Evolutionary conservation across 2,329 filamentous ascomycete genomes (phyloP), one percentile per base, ranked within the genome.

Genomic region (Tolypocladium tundrense): DNA sequence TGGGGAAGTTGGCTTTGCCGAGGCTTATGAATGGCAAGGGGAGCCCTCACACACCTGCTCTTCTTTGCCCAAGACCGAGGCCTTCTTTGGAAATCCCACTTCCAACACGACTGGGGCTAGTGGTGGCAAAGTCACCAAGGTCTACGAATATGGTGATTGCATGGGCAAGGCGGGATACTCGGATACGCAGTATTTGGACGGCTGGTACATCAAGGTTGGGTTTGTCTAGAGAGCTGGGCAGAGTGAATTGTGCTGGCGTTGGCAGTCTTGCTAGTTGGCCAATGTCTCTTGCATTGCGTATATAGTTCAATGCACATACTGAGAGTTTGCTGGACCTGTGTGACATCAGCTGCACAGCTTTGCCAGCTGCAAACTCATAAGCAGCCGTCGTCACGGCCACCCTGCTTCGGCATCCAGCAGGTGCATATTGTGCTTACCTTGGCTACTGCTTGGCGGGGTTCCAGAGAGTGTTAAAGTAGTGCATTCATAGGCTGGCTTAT

Each of bases 11-110:
- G 64, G 64, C 33, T 67, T 67, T 48, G 59, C 66, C 16, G 64
- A 67, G 41, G 65, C 64, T 43, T 66, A 61, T 45, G 58, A 55
- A 2, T 65, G 61, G 62, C 66, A 66, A 54, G 57, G 24, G 19
- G 40, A 52, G 19, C 33, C 31, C 14, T 43, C 35, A 35, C 63
- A 62, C 31, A 7, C 58, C 7, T 67, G 65, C 57, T 13, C 16
- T 3, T 35, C 56, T 11, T 51, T 65, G 40, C 64, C 64, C 40
- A 61, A 59, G 54, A 63, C 60, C 1, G 27, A 59, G 40, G 63
- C 59, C 11, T 57, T 56, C 1, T 61, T 66, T 43, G 57, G 53
- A 16, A 45, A 54, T 5, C 63, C 64, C 3, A 60, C 55, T 1
- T 61, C 61, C 9, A 59, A 54, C 21, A 62, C 63, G 10, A 4